Evolutionary conservation across 1,284 basidiomycete genomes (phyloP), one percentile per base, ranked within the genome.

Genomic region (Pseudozyma sp.): DNA sequence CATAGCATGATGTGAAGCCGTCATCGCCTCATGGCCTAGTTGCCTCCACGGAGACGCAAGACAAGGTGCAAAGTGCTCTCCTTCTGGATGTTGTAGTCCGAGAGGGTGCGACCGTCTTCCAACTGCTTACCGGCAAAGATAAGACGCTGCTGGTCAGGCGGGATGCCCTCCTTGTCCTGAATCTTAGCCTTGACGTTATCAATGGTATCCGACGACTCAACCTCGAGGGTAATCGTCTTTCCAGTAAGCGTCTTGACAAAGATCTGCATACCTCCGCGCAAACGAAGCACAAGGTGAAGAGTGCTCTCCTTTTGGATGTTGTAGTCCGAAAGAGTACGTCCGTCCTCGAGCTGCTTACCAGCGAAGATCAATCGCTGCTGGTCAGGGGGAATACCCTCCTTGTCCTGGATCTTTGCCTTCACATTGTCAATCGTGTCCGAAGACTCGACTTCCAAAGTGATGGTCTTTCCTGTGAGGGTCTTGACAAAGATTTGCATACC

Each of bases 221-320:
- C 94, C 90, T 93, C 86, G 89, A 93, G 59, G 83, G 94, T 96
- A 89, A 97, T 96, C 79, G 94, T 96, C 89, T 97, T 98, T 86
- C 95, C 95, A 89, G 95, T 97, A 77, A 98, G 92, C 89, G 93
- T 83, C 82, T 84, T 84, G 73, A 84, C 83, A 53, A 84, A 83
- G 49, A 84, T 82, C 52, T 84, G 82, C 82, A 84, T 83, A 77
- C 93, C 93, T 86, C 93, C 82, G 89, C 90, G 89, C 49, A 91
- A 89, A 86, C 93, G 91, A 70, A 98, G 91, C 73, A 99, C 96
- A 75, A 98, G 88, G 87, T 99, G 95, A 72, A 99, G 92, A 63
- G 96, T 99, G 42, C 93, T 95, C 88, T 98, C 96, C 89, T 98
- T 98, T 89, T 99, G 96, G 84, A 97, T 97, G 89, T 92, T 94